These are phyloP conservation scores for Parietaria judaica DNA, from an alignment of 306 rosid species.

Conservation along the genomic window DNA sequence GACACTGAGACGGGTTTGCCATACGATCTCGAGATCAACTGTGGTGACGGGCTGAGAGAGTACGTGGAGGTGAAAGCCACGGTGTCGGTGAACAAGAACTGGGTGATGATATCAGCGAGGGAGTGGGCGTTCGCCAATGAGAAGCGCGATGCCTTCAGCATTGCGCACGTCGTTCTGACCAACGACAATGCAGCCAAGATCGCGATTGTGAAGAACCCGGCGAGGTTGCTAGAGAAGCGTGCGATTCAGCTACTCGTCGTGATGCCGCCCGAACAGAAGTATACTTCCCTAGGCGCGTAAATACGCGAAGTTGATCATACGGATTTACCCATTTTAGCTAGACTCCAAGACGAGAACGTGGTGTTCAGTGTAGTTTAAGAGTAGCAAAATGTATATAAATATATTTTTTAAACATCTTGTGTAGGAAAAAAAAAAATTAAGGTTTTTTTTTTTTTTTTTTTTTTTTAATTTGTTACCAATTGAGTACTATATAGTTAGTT, in stretches of 20 bases:
- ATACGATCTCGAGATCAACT: conserved; percentile 50
- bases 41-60: conserved; percentile 28
- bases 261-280: conserved; percentile 51
- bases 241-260: conserved; percentile 55
- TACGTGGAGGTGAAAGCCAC: conserved; percentile 86
- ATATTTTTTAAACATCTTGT: no score
- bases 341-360: no score
- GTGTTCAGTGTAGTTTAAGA: no score
- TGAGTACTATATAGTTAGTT: no score
- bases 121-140: conserved; percentile 84
- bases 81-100: conserved; percentile 62
- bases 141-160: conserved; percentile 58
- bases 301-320: no score
- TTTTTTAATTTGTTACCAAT: no score
- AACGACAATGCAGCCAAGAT: conserved; percentile 41
- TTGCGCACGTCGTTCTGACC: conserved; percentile 55
- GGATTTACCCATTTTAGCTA: no score
- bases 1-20: conserved; percentile 61
- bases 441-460: no score
- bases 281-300: conserved; percentile 1
- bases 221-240: conserved; percentile 48
- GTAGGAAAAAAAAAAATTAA: no score
- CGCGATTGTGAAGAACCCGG: conserved; percentile 59
- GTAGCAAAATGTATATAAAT: no score
- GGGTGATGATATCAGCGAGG: conserved; percentile 61